phyloP scores from a whole-genome alignment of 805 yeast species.

The Ascoidea rubescens region DNA sequence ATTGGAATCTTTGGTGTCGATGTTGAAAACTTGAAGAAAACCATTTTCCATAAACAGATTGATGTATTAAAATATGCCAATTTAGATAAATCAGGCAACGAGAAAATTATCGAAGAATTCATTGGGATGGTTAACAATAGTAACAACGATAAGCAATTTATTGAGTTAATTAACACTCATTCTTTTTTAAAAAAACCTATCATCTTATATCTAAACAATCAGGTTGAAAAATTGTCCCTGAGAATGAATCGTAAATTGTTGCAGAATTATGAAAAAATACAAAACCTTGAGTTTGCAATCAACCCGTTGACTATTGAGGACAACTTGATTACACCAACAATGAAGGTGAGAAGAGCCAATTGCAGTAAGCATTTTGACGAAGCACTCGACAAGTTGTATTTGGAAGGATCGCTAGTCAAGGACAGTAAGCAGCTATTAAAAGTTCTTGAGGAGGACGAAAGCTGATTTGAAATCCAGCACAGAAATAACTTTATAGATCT shows the following conservation, averaged over 20 bases:
- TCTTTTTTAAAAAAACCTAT: too few species aligned
- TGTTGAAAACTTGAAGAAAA: slow-evolving; percentile 13
- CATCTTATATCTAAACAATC: neutral
- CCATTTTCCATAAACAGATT: too few species aligned
- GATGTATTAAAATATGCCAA: too few species aligned
- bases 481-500: too few species aligned
- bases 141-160: neutral
- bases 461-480: too few species aligned
- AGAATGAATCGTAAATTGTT: slow-evolving; percentile 11
- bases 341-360: slow-evolving; percentile 27
- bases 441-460: too few species aligned
- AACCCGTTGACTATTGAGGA: slow-evolving; percentile 39
- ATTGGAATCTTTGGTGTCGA: slow-evolving; percentile 14
- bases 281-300: slow-evolving; percentile 27
- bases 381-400: slow-evolving; percentile 25
- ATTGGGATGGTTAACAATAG: too few species aligned
- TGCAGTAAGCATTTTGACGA: slow-evolving; percentile 23
- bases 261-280: slow-evolving; percentile 37
- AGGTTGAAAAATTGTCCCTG: too few species aligned
- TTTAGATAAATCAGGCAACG: neutral
- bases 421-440: too few species aligned
- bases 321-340: slow-evolving; percentile 42
- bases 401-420: slow-evolving; percentile 21
- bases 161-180: too few species aligned
- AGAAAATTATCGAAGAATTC: too few species aligned